Conservation (phyloP, 306 rosid species). For the Lupinus albus region DNA sequence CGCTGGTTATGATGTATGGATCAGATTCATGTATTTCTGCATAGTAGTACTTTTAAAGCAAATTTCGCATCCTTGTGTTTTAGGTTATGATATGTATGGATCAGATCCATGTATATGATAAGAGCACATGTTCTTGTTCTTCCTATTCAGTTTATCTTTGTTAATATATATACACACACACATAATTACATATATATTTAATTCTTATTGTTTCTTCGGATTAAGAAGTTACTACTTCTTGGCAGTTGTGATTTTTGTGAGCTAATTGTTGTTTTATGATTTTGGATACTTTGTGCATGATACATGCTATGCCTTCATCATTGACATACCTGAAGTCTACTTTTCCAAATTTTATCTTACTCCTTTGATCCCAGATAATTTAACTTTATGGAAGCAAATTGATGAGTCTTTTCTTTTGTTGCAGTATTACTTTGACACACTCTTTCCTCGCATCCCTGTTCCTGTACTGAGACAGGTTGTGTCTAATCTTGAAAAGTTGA, state of each 20-base stretch:
- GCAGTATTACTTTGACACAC: conserved; percentile 99
- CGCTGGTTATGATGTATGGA: no score
- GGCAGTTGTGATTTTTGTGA: conserved; percentile 12
- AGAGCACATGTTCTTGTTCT: conserved; percentile 4
- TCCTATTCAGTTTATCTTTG: conserved; percentile 7
- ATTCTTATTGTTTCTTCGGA: conserved; percentile 10
- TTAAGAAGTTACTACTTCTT: conserved; percentile 9
- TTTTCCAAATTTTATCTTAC: conserved; percentile 20
- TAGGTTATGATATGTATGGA: background rate
- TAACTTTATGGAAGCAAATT: conserved; percentile 33
- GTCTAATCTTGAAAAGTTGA: conserved; percentile 75
- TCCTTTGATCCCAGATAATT: background rate
- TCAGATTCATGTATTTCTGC: no score
- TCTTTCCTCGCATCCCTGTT: conserved; percentile 96
- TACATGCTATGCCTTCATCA: background rate
- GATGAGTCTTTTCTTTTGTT: conserved; percentile 45
- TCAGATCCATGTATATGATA: background rate
- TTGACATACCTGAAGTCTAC: conserved; percentile 7
- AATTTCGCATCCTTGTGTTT: background rate
- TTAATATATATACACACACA: background rate
- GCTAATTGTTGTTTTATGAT: conserved; percentile 25
- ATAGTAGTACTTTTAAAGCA: background rate
- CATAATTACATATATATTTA: background rate
- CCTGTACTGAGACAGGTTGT: conserved; percentile 91
- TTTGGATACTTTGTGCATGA: conserved; percentile 11